Evolutionary conservation across 805 yeast species (phyloP).

Genomic region (Maudiozyma barnettii): DNA sequence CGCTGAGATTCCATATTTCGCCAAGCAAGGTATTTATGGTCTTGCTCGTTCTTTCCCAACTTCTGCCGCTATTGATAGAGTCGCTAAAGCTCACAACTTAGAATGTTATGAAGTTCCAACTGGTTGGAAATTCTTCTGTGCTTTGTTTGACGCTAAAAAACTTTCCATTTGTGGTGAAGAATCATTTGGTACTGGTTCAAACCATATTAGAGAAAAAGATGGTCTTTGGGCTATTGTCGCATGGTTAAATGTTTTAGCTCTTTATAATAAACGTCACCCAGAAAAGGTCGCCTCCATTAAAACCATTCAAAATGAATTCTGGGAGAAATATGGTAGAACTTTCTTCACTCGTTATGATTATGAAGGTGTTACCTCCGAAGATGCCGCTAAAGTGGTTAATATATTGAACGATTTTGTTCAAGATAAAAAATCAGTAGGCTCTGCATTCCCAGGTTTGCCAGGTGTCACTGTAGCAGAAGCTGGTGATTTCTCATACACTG

Average conservation of each 20-base stretch:
- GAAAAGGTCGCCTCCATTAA: slow-evolving; percentile 55
- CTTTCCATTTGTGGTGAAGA: slow-evolving; percentile 97
- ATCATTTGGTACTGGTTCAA: slow-evolving; percentile 95
- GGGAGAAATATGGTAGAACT: slow-evolving; percentile 92
- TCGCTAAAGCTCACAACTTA: slow-evolving; percentile 68
- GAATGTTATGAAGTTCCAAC: slow-evolving; percentile 92
- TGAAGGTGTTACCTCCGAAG: slow-evolving; percentile 70
- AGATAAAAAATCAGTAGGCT: slow-evolving; percentile 38
- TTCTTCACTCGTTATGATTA: slow-evolving; percentile 93
- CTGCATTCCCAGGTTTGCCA: slow-evolving; percentile 36
- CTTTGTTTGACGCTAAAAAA: slow-evolving; percentile 85
- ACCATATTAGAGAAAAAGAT: slow-evolving; percentile 95
- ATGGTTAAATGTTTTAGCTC: slow-evolving; percentile 92
- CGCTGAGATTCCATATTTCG: slow-evolving; percentile 83
- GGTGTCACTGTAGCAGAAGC: slow-evolving; percentile 58
- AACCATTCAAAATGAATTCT: slow-evolving; percentile 73
- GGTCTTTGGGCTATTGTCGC: slow-evolving; percentile 97
- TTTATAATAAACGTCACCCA: slow-evolving; percentile 56
- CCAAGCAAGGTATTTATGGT: slow-evolving; percentile 77
- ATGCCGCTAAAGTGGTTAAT: slow-evolving; percentile 60
- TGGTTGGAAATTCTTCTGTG: slow-evolving; percentile 98
- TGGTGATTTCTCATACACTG: slow-evolving; percentile 87
- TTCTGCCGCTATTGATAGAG: slow-evolving; percentile 85
- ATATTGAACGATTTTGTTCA: slow-evolving; percentile 37
- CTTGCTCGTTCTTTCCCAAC: slow-evolving; percentile 98